These are phyloP conservation scores for Vanrija sp. DNA, from an alignment of 1,284 basidiomycete genomes.

Conservation along the genomic window DNA sequence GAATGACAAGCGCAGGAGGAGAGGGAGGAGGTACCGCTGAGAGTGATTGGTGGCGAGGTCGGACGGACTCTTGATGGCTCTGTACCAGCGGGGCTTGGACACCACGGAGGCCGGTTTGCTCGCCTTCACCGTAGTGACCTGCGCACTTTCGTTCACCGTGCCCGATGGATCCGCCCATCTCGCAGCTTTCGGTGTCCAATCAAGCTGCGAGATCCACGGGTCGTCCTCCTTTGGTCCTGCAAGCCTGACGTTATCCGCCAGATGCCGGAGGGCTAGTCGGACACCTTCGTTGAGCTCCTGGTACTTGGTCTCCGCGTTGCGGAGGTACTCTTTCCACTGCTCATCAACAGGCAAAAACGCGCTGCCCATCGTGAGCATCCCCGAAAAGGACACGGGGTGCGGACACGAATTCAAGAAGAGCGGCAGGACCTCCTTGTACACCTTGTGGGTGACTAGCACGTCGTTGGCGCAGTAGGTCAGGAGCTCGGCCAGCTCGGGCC, in stretches of 20 bases:
- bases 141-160: neutral
- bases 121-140: neutral
- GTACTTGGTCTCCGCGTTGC: constrained; percentile 73
- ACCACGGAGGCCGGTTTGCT: neutral
- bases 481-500: constrained; percentile 66
- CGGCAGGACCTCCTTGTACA: constrained; percentile 77
- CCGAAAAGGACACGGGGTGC: constrained; percentile 89
- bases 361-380: constrained; percentile 86
- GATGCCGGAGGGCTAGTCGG: constrained; percentile 58
- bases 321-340: constrained; percentile 78
- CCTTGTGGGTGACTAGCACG: constrained; percentile 77
- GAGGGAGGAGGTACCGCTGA: constrained; percentile 39
- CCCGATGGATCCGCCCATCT: constrained; percentile 50
- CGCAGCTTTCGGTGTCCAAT: constrained; percentile 91
- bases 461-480: constrained; percentile 86
- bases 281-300: constrained; percentile 70
- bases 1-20: constrained; percentile 43
- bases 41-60: constrained; percentile 14
- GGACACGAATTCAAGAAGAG: constrained; percentile 80
- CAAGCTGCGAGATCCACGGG: constrained; percentile 84
- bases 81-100: constrained; percentile 25
- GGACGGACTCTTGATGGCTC: constrained; percentile 12
- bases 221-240: constrained; percentile 62
- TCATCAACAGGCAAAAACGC: constrained; percentile 88
- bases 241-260: constrained; percentile 55